These are phyloP conservation scores for Stephania yunnanensis DNA, from an alignment of 164 flowering plant genomes.

Conservation along the genomic window DNA sequence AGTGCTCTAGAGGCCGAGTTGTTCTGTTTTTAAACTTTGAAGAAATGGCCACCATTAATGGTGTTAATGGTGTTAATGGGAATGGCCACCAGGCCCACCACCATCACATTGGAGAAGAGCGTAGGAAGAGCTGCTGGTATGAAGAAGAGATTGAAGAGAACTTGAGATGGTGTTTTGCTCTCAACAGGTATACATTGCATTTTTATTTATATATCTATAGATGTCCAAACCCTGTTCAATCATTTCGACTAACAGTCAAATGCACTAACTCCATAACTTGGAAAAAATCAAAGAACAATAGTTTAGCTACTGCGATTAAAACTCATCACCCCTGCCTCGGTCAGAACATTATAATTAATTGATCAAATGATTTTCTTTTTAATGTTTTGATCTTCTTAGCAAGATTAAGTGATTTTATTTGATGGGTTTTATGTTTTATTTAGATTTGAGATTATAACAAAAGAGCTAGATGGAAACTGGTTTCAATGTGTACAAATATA, in stretches of 20 bases:
- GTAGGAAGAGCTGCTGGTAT: conserved; percentile 90
- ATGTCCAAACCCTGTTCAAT: too few relatives aligned
- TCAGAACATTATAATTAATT: background rate
- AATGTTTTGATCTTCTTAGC: too few relatives aligned
- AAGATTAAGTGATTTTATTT: too few relatives aligned
- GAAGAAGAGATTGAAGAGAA: conserved; percentile 90
- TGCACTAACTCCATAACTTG: too few relatives aligned
- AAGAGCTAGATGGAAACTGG: background rate
- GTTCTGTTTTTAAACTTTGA: too few relatives aligned
- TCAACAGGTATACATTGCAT: conserved; percentile 49
- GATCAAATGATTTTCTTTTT: background rate
- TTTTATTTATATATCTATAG: background rate
- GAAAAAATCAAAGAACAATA: too few relatives aligned
- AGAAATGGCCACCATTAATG: conserved; percentile 44
- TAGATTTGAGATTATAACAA: too few relatives aligned
- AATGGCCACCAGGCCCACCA: conserved; percentile 13
- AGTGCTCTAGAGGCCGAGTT: background rate
- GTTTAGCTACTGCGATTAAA: too few relatives aligned
- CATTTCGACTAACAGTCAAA: too few relatives aligned
- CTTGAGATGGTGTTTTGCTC: conserved; percentile 82
- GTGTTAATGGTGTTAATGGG: conserved; percentile 30
- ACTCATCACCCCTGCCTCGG: too few relatives aligned
- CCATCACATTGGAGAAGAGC: conserved; percentile 21
- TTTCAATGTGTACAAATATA: background rate
- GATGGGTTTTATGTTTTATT: too few relatives aligned